Percentiles rank a stretch among this genome's conserved stretches.
Evolutionary conservation across 2,329 filamentous ascomycete species (phyloP).

Genomic region (Neonectria faginata): DNA sequence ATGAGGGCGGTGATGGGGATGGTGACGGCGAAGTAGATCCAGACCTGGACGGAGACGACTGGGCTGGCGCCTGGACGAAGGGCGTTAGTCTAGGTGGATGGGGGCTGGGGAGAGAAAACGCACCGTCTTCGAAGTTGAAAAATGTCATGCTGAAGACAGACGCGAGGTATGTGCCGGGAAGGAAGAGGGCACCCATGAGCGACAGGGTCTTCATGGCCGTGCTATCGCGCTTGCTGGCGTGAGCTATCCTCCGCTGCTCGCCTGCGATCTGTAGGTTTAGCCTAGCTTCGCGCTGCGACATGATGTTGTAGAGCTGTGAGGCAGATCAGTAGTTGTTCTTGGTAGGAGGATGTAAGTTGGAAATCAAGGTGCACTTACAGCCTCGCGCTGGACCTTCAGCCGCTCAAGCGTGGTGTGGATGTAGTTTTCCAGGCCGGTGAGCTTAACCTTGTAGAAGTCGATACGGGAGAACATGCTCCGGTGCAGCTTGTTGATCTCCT

Average conservation of each 20-base stretch:
- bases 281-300: conserved; percentile 73
- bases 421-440: conserved; percentile 72
- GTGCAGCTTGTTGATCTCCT: conserved; percentile 60
- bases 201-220: conserved; percentile 75
- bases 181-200: conserved; percentile 71
- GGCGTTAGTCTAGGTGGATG: conserved; percentile 12
- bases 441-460: conserved; percentile 71
- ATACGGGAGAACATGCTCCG: conserved; percentile 64
- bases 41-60: conserved; percentile 64
- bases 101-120: conserved; percentile 24
- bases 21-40: conserved; percentile 73
- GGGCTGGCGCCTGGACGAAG: conserved; percentile 48
- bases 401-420: conserved; percentile 71
- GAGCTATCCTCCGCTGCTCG: conserved; percentile 69
- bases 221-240: conserved; percentile 71
- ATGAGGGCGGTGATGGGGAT: conserved; percentile 68
- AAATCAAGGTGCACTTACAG: conserved; percentile 57
- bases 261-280: conserved; percentile 73
- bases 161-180: conserved; percentile 71
- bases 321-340: conserved; percentile 26
- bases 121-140: conserved; percentile 69
- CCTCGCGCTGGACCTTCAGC: conserved; percentile 70
- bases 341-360: background rate
- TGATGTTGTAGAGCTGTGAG: conserved; percentile 71
- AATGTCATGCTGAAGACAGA: conserved; percentile 76